Percentiles rank a stretch among this genome's conserved stretches.
Evolutionary conservation across 2,329 filamentous ascomycete genomes (phyloP).

Genomic region (Hypoxylon sp.): DNA sequence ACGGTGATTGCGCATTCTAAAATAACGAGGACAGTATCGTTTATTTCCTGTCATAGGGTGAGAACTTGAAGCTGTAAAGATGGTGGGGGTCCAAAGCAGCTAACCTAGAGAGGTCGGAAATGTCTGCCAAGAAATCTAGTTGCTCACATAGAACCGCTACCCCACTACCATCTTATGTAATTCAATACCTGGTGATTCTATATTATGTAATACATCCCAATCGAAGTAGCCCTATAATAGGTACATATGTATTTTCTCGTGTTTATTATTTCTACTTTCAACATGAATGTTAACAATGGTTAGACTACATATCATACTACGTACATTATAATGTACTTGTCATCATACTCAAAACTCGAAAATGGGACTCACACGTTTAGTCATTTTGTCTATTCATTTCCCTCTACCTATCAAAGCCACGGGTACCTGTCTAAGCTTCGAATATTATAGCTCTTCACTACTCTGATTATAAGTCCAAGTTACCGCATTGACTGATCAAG

Average conservation of each 20-base stretch:
- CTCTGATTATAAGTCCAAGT: conserved; percentile 41
- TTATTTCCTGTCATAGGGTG: neutral
- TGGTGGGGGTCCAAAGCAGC: neutral
- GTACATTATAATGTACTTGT: neutral
- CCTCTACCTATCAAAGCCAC: conserved; percentile 24
- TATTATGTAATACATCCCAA: neutral
- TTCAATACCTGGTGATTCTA: neutral
- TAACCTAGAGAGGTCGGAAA: too few relatives aligned
- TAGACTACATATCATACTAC: neutral
- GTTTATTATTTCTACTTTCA: neutral
- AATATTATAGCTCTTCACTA: conserved; percentile 43
- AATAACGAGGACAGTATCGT: neutral
- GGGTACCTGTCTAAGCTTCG: conserved; percentile 34
- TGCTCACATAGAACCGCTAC: conserved; percentile 1
- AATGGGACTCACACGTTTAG: neutral
- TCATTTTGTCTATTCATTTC: conserved; percentile 31
- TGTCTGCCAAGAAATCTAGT: neutral
- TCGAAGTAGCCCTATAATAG: neutral
- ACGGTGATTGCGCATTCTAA: neutral
- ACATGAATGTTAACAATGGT: neutral
- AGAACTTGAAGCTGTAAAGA: neutral
- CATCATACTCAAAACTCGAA: neutral
- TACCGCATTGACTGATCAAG: conserved; percentile 17
- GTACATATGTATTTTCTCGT: neutral
- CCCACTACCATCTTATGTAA: neutral